phyloP scores from a whole-genome alignment of 164 flowering plant species.

The Vitis labrusca region DNA sequence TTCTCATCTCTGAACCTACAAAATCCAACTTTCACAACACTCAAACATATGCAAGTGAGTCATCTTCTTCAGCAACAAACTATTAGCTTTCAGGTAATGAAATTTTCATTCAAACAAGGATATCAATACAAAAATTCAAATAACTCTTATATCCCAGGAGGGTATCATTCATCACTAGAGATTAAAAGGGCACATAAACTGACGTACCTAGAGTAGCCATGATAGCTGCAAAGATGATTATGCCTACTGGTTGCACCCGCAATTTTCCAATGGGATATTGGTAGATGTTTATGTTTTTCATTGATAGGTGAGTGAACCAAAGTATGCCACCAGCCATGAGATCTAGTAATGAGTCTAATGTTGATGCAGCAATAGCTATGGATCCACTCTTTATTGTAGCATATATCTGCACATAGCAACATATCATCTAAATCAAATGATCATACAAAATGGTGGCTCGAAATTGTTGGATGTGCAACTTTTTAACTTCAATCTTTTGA shows the following conservation, averaged over 20 bases:
- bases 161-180: background rate
- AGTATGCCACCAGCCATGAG: conserved; percentile 98
- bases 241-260: conserved; percentile 97
- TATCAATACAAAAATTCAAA: background rate
- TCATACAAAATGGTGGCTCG: background rate
- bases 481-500: no score
- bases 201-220: conserved; percentile 95
- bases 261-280: conserved; percentile 94
- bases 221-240: conserved; percentile 88
- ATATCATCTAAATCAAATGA: background rate
- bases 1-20: no score
- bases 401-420: conserved; percentile 50
- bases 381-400: conserved; percentile 92
- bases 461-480: background rate
- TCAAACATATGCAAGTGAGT: no score
- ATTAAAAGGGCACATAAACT: background rate
- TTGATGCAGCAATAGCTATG: conserved; percentile 94
- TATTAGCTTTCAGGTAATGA: no score
- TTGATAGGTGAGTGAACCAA: conserved; percentile 92
- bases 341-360: conserved; percentile 91
- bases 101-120: no score
- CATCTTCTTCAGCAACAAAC: no score
- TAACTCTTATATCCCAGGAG: background rate
- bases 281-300: conserved; percentile 86
- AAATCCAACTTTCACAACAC: no score